Conservation (phyloP, 768 basidiomycete species). For the Scleroderma citrinum region DNA sequence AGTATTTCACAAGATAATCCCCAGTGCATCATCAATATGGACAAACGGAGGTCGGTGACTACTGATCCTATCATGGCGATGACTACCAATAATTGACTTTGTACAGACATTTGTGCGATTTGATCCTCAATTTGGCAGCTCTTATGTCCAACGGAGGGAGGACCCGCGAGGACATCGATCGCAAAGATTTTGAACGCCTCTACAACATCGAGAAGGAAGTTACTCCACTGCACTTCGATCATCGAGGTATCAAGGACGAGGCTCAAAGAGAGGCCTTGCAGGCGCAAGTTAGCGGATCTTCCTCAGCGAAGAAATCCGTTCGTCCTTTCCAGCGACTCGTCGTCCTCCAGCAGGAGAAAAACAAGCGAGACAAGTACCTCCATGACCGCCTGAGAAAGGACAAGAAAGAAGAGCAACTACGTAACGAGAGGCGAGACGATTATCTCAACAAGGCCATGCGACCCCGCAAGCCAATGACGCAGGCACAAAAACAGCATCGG, state of each 20-base stretch:
- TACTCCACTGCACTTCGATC: constrained; percentile 55
- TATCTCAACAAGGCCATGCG: constrained; percentile 70
- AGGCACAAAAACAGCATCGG: constrained; percentile 69
- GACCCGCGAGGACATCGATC: constrained; percentile 51
- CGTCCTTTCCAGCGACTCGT: constrained; percentile 67
- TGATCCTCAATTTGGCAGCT: constrained; percentile 50
- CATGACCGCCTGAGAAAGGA: constrained; percentile 69
- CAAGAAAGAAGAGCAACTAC: constrained; percentile 68
- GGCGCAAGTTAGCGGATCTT: constrained; percentile 34
- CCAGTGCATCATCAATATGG: constrained; percentile 66
- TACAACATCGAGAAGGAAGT: constrained; percentile 73
- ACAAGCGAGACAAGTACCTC: constrained; percentile 65
- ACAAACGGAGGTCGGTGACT: constrained; percentile 65
- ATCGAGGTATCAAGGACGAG: constrained; percentile 70
- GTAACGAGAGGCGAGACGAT: constrained; percentile 69
- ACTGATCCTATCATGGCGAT: not conserved
- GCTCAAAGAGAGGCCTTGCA: constrained; percentile 57
- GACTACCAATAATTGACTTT: constrained; percentile 10
- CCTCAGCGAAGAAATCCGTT: constrained; percentile 46
- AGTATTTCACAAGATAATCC: constrained; percentile 48
- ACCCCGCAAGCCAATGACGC: constrained; percentile 42
- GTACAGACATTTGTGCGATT: constrained; percentile 57
- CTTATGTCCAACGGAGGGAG: constrained; percentile 38
- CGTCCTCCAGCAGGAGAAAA: constrained; percentile 70
- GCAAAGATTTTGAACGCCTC: constrained; percentile 68